Evolutionary conservation across 768 basidiomycete species (phyloP), one percentile per base, ranked within the genome.

Genomic region (Mycena belliarum): DNA sequence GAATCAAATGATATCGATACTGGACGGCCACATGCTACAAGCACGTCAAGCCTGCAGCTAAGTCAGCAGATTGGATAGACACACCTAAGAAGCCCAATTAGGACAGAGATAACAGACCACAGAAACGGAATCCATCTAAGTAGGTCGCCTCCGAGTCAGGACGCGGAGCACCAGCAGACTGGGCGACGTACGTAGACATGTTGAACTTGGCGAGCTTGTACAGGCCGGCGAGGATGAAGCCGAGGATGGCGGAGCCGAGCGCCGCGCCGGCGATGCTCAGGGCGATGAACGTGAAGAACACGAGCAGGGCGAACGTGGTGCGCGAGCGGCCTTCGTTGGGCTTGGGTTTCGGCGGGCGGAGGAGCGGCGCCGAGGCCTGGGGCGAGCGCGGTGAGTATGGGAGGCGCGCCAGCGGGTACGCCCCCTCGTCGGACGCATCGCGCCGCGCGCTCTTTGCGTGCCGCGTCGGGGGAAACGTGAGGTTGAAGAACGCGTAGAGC

Each of bases 101-200:
- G 47, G 10, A 63, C 61, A 23, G 49, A 57, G 32, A 67, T 63
- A 3, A 65, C 37, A 1, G 64, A 60, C 64, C 64, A 67, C 25
- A 67, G 20, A 44, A 67, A 66, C 1, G 66, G 66, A 29, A 68
- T 59, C 66, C 66, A 67, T 23, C 64, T 67, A 46, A 6, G n/a
- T 35, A 45, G 6, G n/a, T 59, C 6, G 35, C 10, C 18, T 38
- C 37, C 4, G 16, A 10, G 42, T n/a, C 25, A 55, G 41, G 20
- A 9, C 29, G 15, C 16, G 23, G 33, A 63, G 23, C 32, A 50
- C 23, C 45, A 35, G 12, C 16, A 35, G 55, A 41, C 12, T 32
- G n/a, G n/a, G n/a, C 23, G 53, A 68, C 78, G 38, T 63, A 82
- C 77, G 81, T 82, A 21, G 80, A 82, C 77, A 83, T 79, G 51